Conservation (phyloP, 257 asterid species). For the Leptodermis oblonga region DNA sequence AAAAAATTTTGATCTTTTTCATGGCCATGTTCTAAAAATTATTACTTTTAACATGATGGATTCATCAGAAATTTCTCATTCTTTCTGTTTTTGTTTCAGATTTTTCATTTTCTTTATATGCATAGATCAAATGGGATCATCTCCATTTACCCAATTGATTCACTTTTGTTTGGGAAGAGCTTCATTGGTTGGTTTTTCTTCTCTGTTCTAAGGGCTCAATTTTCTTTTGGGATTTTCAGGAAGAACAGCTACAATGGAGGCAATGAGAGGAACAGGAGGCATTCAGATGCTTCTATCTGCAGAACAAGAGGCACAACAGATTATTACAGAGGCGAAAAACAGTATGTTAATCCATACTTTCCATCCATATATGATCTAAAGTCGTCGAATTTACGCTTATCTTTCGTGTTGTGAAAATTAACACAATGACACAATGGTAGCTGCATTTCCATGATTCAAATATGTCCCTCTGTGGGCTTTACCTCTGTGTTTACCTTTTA, state of each 20-base stretch:
- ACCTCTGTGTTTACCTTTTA: too few species aligned
- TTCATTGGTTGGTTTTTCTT: too few species aligned
- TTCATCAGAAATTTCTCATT: neutral
- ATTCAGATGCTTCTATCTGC: conserved; percentile 88
- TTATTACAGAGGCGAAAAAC: conserved; percentile 70
- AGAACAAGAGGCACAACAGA: conserved; percentile 89
- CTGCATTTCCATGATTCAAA: conserved; percentile 2
- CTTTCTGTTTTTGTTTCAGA: neutral
- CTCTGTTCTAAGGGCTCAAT: too few species aligned
- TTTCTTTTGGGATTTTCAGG: too few species aligned
- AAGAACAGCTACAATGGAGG: conserved; percentile 47
- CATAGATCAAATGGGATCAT: neutral
- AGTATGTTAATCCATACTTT: conserved; percentile 24
- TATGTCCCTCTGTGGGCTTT: too few species aligned
- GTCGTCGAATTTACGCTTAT: neutral
- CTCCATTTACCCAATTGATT: neutral
- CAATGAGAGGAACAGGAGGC: conserved; percentile 79
- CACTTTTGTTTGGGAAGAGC: neutral
- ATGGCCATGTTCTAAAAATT: neutral
- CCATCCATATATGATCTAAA: neutral
- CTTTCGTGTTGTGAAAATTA: neutral
- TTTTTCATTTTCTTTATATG: too few species aligned
- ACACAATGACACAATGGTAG: neutral
- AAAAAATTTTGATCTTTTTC: neutral
- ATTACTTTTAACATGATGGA: neutral